These are phyloP conservation scores for Hypomontagnella submonticulosa DNA, from an alignment of 495 filamentous ascomycete species.

Conservation along the genomic window DNA sequence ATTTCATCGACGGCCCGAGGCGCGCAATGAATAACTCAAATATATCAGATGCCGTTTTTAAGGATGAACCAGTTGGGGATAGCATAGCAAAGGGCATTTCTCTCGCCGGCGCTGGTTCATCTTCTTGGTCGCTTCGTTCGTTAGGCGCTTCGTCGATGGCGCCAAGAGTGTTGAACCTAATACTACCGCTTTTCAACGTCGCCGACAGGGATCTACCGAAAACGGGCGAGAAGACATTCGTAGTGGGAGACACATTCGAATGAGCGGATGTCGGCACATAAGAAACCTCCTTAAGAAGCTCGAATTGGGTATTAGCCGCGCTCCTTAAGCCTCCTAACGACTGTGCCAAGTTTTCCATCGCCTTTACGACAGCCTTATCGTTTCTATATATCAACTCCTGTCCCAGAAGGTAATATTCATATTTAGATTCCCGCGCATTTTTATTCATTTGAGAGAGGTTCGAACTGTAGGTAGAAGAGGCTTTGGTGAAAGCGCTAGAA, in stretches of 20 bases:
- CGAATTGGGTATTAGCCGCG: slow-evolving; percentile 89
- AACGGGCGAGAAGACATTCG: slow-evolving; percentile 47
- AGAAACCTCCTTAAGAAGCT: slow-evolving; percentile 73
- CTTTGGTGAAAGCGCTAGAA: slow-evolving; percentile 69
- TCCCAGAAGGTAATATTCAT: slow-evolving; percentile 87
- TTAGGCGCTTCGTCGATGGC: slow-evolving; percentile 75
- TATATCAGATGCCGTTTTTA: slow-evolving; percentile 75
- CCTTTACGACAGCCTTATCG: slow-evolving; percentile 82
- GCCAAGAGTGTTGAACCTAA: slow-evolving; percentile 57
- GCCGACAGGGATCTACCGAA: slow-evolving; percentile 48
- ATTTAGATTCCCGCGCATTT: slow-evolving; percentile 86
- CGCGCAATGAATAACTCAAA: slow-evolving; percentile 88
- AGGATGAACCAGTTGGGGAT: slow-evolving; percentile 44
- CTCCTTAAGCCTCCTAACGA: slow-evolving; percentile 91
- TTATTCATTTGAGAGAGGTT: slow-evolving; percentile 79
- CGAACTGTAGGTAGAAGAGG: slow-evolving; percentile 73
- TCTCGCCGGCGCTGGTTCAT: slow-evolving; percentile 31
- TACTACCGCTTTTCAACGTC: slow-evolving; percentile 46
- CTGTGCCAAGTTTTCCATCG: slow-evolving; percentile 87
- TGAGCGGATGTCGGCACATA: slow-evolving; percentile 24
- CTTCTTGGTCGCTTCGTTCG: slow-evolving; percentile 64
- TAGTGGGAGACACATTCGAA: slow-evolving; percentile 46
- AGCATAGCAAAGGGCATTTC: slow-evolving; percentile 22
- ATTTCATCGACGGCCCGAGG: slow-evolving; percentile 95
- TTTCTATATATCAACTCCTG: slow-evolving; percentile 84